phyloP scores from a whole-genome alignment of 2,329 filamentous ascomycete genomes.

The Fusarium sp. region DNA sequence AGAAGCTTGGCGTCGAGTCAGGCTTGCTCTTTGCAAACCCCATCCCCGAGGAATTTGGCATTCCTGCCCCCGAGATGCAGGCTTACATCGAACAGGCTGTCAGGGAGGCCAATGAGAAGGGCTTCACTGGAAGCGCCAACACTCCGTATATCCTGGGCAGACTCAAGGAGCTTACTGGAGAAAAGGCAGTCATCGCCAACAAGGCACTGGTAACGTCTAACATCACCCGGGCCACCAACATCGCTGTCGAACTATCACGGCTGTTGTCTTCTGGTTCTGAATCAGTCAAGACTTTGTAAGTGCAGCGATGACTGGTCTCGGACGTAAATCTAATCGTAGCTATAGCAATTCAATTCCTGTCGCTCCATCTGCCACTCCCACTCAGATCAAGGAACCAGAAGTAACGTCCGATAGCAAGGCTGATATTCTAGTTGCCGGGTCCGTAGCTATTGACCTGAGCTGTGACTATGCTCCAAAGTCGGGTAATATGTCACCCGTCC shows the following conservation, averaged over 20 bases:
- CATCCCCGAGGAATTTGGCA: constrained; percentile 78
- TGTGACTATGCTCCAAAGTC: constrained; percentile 76
- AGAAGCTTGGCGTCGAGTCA: constrained; percentile 78
- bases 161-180: constrained; percentile 83
- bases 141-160: constrained; percentile 87
- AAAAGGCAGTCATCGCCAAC: constrained; percentile 82
- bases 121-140: constrained; percentile 80
- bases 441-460: constrained; percentile 87
- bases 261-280: constrained; percentile 56
- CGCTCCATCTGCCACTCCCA: constrained; percentile 35
- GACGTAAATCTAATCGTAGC: constrained; percentile 56
- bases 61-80: constrained; percentile 81
- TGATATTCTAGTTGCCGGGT: constrained; percentile 90
- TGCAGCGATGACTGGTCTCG: constrained; percentile 47
- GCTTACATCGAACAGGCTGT: constrained; percentile 78
- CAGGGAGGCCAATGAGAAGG: constrained; percentile 73
- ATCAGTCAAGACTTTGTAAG: constrained; percentile 56
- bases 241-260: constrained; percentile 68
- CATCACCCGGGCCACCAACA: constrained; percentile 68
- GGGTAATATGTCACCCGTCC: constrained; percentile 60
- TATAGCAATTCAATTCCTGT: constrained; percentile 51
- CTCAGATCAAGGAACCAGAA: constrained; percentile 30
- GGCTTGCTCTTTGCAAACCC: constrained; percentile 93
- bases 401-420: constrained; percentile 52
- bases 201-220: constrained; percentile 71